These are phyloP conservation scores for Caulochytrium protostelioides DNA, from an alignment of 371 early-diverging fungal genomes.

Conservation along the genomic window DNA sequence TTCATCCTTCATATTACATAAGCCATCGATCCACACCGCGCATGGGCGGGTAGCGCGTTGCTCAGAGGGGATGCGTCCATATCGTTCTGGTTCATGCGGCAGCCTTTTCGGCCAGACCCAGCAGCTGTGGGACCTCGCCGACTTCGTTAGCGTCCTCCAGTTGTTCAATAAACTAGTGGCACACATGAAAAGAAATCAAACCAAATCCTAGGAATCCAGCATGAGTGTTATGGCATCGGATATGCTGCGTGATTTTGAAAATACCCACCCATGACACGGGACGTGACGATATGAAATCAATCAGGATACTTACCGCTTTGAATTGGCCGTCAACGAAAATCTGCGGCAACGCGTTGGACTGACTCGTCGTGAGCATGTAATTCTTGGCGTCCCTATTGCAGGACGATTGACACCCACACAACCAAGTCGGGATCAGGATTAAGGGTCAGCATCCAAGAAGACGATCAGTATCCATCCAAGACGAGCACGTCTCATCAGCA, in stretches of 20 bases:
- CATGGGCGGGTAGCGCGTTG: too few species aligned
- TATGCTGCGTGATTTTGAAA: not conserved
- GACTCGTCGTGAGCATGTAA: slow-evolving; percentile 36
- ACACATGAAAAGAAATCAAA: not conserved
- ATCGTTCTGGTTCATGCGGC: too few species aligned
- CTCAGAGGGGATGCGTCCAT: too few species aligned
- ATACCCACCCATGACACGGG: not conserved
- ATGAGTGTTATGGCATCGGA: not conserved
- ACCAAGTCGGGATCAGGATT: not conserved
- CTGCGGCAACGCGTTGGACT: slow-evolving; percentile 33
- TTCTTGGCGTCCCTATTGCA: slow-evolving; percentile 25
- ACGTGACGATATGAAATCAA: too few species aligned
- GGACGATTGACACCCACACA: not conserved
- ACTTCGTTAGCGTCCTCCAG: slow-evolving; percentile 22
- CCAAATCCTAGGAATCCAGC: not conserved
- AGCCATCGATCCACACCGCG: too few species aligned
- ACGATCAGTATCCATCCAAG: too few species aligned
- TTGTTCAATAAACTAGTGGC: slow-evolving; percentile 2
- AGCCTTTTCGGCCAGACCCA: too few species aligned
- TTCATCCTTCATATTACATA: too few species aligned
- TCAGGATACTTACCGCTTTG: slow-evolving; percentile 21
- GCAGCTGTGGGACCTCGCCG: slow-evolving; percentile 7
- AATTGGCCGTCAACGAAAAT: slow-evolving; percentile 44
- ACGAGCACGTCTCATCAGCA: not conserved
- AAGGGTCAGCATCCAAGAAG: not conserved